A percentile compares a stretch with the other conserved stretches of the same genome.
phyloP scores from a whole-genome alignment of 345 rosid species.

The Bruguiera gymnorhiza region DNA sequence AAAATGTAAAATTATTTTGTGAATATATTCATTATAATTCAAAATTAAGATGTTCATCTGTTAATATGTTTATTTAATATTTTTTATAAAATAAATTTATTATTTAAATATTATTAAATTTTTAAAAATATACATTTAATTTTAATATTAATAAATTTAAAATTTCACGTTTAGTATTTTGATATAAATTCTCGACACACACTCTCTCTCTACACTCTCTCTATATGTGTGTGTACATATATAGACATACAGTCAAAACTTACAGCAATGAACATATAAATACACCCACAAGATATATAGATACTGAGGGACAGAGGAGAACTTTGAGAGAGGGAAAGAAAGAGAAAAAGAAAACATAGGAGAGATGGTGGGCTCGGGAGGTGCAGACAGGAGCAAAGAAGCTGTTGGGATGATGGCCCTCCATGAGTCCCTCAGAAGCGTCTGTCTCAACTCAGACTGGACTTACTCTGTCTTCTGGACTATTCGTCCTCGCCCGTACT shows the following conservation, averaged over 20 bases:
- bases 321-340: slow-evolving; percentile 13
- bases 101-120: too few relatives aligned
- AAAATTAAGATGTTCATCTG: too few relatives aligned
- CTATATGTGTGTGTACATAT: too few relatives aligned
- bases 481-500: slow-evolving; percentile 99
- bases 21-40: too few relatives aligned
- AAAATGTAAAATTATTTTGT: too few relatives aligned
- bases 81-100: too few relatives aligned
- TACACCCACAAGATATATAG: background rate
- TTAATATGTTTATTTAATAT: too few relatives aligned
- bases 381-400: slow-evolving; percentile 97
- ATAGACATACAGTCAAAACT: background rate
- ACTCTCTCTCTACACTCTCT: too few relatives aligned
- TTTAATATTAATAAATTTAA: too few relatives aligned
- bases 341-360: background rate
- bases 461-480: slow-evolving; percentile 99
- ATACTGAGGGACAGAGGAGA: slow-evolving; percentile 5
- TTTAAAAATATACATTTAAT: too few relatives aligned
- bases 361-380: slow-evolving; percentile 98
- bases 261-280: background rate
- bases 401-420: slow-evolving; percentile 99
- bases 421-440: slow-evolving; percentile 98
- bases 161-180: too few relatives aligned
- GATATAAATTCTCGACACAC: too few relatives aligned
- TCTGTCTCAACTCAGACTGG: slow-evolving; percentile 97